Percentiles rank a stretch among this genome's conserved stretches.
Evolutionary conservation across 2,329 filamentous ascomycete genomes (phyloP).

Genomic region (Fusarium floridanum): DNA sequence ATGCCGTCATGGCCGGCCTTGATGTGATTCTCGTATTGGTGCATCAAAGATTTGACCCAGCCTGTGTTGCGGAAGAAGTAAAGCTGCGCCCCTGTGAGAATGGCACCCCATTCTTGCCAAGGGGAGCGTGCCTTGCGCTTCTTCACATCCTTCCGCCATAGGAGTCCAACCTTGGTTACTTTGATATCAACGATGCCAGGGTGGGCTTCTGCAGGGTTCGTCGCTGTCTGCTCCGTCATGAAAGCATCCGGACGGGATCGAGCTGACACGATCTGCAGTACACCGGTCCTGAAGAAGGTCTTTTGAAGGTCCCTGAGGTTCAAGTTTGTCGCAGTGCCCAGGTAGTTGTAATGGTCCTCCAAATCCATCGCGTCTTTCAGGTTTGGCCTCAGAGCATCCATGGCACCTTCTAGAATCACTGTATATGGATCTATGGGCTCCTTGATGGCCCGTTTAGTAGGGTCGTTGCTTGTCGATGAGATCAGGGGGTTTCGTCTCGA

Average conservation of each 20-base stretch:
- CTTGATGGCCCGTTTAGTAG: conserved; percentile 73
- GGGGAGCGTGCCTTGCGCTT: conserved; percentile 95
- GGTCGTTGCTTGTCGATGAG: conserved; percentile 66
- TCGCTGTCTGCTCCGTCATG: conserved; percentile 86
- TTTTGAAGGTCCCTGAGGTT: conserved; percentile 87
- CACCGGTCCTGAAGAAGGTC: conserved; percentile 90
- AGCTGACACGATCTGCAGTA: conserved; percentile 94
- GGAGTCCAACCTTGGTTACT: conserved; percentile 91
- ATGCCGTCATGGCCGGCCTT: conserved; percentile 81
- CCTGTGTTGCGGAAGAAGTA: conserved; percentile 95
- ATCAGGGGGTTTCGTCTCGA: conserved; percentile 79
- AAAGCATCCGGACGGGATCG: conserved; percentile 95
- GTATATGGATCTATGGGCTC: conserved; percentile 97
- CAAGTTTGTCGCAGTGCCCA: conserved; percentile 80
- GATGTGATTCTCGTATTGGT: conserved; percentile 86
- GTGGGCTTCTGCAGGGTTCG: conserved; percentile 87
- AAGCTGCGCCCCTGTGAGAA: conserved; percentile 94
- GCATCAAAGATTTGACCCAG: conserved; percentile 92
- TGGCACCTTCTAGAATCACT: conserved; percentile 88
- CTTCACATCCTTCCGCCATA: conserved; percentile 95
- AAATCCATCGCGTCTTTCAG: conserved; percentile 93
- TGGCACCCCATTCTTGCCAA: conserved; percentile 99
- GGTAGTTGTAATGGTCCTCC: conserved; percentile 91
- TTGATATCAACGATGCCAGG: conserved; percentile 97
- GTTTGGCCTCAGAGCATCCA: conserved; percentile 85